phyloP scores from a whole-genome alignment of 129 eudicot genomes.

The Ambrosia artemisiifolia region DNA sequence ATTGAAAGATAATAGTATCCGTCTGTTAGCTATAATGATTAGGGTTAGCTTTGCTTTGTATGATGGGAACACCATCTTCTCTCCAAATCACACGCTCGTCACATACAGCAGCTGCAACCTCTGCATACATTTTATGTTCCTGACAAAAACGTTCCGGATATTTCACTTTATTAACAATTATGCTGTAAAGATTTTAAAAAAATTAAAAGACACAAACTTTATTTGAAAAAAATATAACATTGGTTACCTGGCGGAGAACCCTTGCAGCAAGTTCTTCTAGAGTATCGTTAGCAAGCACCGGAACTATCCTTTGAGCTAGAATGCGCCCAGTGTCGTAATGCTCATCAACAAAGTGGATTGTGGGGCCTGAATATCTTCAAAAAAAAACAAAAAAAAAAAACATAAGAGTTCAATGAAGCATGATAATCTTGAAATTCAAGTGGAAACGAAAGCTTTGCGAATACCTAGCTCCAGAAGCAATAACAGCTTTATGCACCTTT shows the following conservation, averaged over 20 bases:
- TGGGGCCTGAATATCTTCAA: slow-evolving; percentile 64
- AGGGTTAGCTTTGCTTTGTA: slow-evolving; percentile 65
- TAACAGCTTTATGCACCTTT: slow-evolving; percentile 72
- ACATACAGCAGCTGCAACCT: slow-evolving; percentile 73
- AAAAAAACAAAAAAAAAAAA: neutral
- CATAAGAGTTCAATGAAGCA: slow-evolving; percentile 1
- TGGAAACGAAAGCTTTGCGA: neutral
- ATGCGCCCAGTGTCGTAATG: slow-evolving; percentile 79
- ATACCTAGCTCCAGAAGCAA: slow-evolving; percentile 95
- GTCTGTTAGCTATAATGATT: slow-evolving; percentile 36
- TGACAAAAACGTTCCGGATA: slow-evolving; percentile 5
- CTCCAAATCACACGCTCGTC: slow-evolving; percentile 84
- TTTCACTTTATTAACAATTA: neutral
- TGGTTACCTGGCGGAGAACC: slow-evolving; percentile 72
- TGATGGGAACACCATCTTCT: slow-evolving; percentile 86
- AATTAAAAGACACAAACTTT: slow-evolving; percentile 2
- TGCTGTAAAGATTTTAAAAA: neutral
- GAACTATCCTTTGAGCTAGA: slow-evolving; percentile 82
- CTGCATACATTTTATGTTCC: slow-evolving; percentile 81
- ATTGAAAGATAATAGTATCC: neutral
- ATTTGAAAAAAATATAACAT: neutral
- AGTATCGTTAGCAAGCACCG: slow-evolving; percentile 67
- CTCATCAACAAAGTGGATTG: slow-evolving; percentile 86
- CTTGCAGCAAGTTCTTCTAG: slow-evolving; percentile 78
- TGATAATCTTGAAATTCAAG: neutral